Base-by-base conservation (phyloP, 441 rosid species). In the Gossypium laxum region DNA sequence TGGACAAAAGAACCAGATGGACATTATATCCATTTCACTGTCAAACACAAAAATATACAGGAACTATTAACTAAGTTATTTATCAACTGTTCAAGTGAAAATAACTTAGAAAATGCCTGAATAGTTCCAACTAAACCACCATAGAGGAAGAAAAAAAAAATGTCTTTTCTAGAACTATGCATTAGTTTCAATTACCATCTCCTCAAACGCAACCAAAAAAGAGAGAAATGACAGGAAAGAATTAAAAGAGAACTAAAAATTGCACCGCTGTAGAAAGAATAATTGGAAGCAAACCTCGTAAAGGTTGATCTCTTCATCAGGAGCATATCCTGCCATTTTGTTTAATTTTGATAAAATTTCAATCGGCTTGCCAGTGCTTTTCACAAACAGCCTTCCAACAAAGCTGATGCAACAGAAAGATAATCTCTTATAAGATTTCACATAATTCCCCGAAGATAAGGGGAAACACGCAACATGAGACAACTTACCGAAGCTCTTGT, bases 301-400 rank as follows among this genome's bases (percentile, higher is more conserved):
- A 43, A 85, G 88, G 51, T 85, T 79, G 12, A 85, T 82, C 72
- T 82, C 86, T 69, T 85, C 81, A 54, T 81, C 82, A 28, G 82
- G 78, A 74, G 78, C 57, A 68, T 79, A 81, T 34, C 82, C 86
- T n/a, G 82, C 88, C 88, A 85, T 75, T 76, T 81, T 78, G 75
- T 85, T 85, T 72, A 82, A 76, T 67, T 79, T 85, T 57, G 83
- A 52, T 69, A 85, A 76, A 69, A 81, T 70, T 56, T 85, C 82
- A 17, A 58, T 6, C 0, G 88, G 86, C 76, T 79, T 82, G 69
- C 83, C 76, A n/a, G 72, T 22, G 63, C 81, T 70, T 82, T 74
- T 85, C 74, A 85, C 88, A 28, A 81, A 78, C 57, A 81, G 84
- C 74, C 84, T 82, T 59, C 88, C 88, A n/a, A 79, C 79, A 59